Base-by-base conservation (phyloP, 805 yeast species). In the Millerozyma miso region DNA sequence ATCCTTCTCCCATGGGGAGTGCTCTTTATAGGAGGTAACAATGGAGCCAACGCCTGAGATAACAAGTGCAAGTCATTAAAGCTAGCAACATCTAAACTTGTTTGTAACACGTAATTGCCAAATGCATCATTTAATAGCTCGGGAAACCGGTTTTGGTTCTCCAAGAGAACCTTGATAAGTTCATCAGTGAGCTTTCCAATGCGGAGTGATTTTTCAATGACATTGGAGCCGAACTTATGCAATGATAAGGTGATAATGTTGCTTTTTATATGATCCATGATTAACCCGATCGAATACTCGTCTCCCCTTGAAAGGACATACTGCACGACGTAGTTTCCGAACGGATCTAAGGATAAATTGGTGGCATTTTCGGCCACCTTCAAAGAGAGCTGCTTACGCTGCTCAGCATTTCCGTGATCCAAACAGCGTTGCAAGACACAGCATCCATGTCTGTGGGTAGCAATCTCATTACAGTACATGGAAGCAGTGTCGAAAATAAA, bases 1-100 rank as follows among this genome's bases (percentile, higher is more conserved):
- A 91, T 89, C 57, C 97, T 79, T 60, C 96, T 77, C n/a, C 97
- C 98, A 62, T 91, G 96, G 2, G 97, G 97, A 14, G 97, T 90
- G 54, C 84, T 85, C 60, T 85, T 79, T 45, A 91, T 85, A 37
- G 83, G 83, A 17, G 85, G 81, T 53, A 91, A 71, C 44, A 85
- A 76, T 10, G 97, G 96, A 49, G 79, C 80, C 52, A 89, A 74
- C 18, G 77, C 64, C 32, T 65, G 73, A 16, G 85, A 76, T 42
- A 85, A 66, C 44, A 70, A 72, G 35, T 68, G 69, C 56, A 83
- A 80, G 42, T 83, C 77, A 4, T 58, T 60, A 32, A 63, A 67
- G 43, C 63, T 69, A 8, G 81, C 80, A 36, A 77, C 82, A 52
- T 78, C 83, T 53, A 78, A 66, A 44, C 78, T 70, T 4, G 83